These are phyloP conservation scores for Eutypa lata DNA, from an alignment of 2,329 filamentous ascomycete species.

Conservation along the genomic window DNA sequence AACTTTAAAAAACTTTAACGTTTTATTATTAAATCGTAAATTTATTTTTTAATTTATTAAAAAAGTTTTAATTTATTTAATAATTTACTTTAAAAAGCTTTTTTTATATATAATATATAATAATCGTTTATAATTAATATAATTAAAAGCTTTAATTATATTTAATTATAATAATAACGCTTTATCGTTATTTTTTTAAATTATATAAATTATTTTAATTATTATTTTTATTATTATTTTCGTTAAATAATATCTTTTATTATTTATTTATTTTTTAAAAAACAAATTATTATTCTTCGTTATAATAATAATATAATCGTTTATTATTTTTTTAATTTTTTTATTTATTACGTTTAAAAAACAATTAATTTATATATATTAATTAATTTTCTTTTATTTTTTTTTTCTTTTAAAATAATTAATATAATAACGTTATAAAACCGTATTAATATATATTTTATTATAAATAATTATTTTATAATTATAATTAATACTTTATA, in stretches of 20 bases:
- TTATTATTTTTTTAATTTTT: background rate
- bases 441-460: background rate
- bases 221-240: background rate
- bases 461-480: background rate
- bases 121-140: background rate
- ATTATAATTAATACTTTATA: too few relatives aligned
- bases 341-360: too few relatives aligned
- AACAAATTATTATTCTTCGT: background rate
- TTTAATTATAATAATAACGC: background rate
- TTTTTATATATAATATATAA: background rate
- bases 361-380: background rate
- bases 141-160: background rate
- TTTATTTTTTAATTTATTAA: background rate
- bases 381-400: background rate
- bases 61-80: background rate
- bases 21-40: background rate
- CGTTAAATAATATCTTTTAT: background rate
- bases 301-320: background rate
- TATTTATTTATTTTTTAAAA: background rate
- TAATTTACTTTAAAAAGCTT: background rate
- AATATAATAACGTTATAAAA: background rate
- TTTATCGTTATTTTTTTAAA: background rate
- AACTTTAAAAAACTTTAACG: background rate
- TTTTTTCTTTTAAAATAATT: background rate
- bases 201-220: background rate